These are phyloP conservation scores for Ascochyta viciae-villosae DNA, from an alignment of 2,329 filamentous ascomycete species.

Conservation along the genomic window DNA sequence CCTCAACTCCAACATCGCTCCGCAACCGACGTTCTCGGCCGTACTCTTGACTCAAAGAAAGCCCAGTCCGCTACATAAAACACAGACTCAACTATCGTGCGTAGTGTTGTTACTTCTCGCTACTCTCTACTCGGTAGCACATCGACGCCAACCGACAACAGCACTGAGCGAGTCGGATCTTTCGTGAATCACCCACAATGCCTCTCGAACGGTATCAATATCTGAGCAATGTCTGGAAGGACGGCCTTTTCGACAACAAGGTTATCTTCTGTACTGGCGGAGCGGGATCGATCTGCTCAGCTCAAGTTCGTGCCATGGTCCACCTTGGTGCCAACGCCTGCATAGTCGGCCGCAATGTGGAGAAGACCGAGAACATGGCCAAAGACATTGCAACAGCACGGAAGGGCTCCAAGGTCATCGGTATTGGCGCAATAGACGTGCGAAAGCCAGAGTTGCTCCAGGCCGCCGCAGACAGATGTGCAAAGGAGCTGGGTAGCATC, in stretches of 20 bases:
- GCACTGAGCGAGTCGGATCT: no score
- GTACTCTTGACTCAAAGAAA: conserved; percentile 28
- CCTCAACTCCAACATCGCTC: conserved; percentile 9
- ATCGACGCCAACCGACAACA: background rate
- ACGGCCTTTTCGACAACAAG: conserved; percentile 87
- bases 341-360: conserved; percentile 87
- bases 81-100: background rate
- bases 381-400: conserved; percentile 82
- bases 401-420: conserved; percentile 81
- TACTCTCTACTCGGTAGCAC: background rate
- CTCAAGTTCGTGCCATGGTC: conserved; percentile 90
- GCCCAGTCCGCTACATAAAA: conserved; percentile 15
- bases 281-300: conserved; percentile 91
- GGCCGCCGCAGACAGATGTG: conserved; percentile 79
- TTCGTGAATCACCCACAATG: conserved; percentile 59
- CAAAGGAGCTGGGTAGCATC: conserved; percentile 81
- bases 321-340: conserved; percentile 91
- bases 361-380: conserved; percentile 84
- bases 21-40: conserved; percentile 25
- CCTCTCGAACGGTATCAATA: conserved; percentile 75
- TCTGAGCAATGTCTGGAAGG: conserved; percentile 82
- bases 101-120: no score
- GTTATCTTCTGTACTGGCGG: conserved; percentile 96
- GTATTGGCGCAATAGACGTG: conserved; percentile 78
- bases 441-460: conserved; percentile 70